Evolutionary conservation across 805 yeast genomes (phyloP), one percentile per base, ranked within the genome.

Genomic region (Yamadazyma scolyti): DNA sequence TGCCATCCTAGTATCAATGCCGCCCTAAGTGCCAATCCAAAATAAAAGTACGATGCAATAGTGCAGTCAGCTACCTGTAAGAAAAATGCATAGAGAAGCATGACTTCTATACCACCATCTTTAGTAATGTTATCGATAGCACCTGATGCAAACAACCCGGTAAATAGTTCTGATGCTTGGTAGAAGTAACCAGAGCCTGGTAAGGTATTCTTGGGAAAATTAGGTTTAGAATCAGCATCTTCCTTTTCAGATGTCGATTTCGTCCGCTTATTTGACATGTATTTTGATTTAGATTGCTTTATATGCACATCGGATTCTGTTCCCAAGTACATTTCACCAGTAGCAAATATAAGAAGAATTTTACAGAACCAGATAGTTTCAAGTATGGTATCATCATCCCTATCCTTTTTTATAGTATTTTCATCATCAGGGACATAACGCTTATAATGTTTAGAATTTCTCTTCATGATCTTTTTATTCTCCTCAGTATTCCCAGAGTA

Each of bases 351-450:
- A 31, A 83, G 55, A 14, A 83, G 50, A 5, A 82, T 72, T 52
- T 83, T 83, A 58, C 90, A 82, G 46, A 81, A 81, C 87, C 89
- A 83, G 27, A 83, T 81, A 1, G 88, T 78, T 50, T 82, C 87
- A 32, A 81, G 61, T 17, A 80, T 74, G 5, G 83, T 71, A 39
- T 80, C 77, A 36, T 64, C 70, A 28, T 65, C 71, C 1, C 62
- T 44, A 36, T 65, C 71, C 34, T 61, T 61, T 37, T 64, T 65
- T 16, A 63, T 64, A n/a, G 61, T 29, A 34, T 63, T 65, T 34
- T 64, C 70, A 35, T 58, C 66, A 16, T 42, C 47, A 11, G 56
- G 54, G 0, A 61, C 57, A 10, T 48, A 45, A 6, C 40, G 35
- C 23, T 45, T 39, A 3, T 48, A 40, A 4, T 48, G 34, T 4